A percentile compares a stretch with the other conserved stretches of the same genome.
phyloP scores from a whole-genome alignment of 1,284 basidiomycete species.

The Moesziomyces antarcticus region DNA sequence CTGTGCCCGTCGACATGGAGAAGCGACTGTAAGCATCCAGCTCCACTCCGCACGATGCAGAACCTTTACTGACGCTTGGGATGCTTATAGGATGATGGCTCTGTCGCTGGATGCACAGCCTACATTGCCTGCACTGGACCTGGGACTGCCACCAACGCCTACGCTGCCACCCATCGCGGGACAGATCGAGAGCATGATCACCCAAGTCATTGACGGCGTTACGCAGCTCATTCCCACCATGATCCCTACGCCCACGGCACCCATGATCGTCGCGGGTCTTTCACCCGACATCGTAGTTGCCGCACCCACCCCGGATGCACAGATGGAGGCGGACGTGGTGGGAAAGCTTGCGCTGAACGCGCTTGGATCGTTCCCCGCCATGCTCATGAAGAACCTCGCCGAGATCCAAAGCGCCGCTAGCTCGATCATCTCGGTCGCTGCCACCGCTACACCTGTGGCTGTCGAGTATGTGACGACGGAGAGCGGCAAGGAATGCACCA shows the following conservation, averaged over 20 bases:
- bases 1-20: constrained; percentile 32
- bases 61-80: too few species aligned
- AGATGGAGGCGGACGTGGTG: constrained; percentile 8
- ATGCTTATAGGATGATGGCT: constrained; percentile 26
- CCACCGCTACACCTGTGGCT: constrained; percentile 10
- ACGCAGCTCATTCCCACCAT: constrained; percentile 34
- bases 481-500: constrained; percentile 22
- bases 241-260: constrained; percentile 20
- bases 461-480: constrained; percentile 14
- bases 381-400: constrained; percentile 22
- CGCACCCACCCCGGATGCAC: constrained; percentile 4
- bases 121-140: constrained; percentile 16
- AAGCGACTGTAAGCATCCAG: constrained; percentile 37
- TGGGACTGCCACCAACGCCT: constrained; percentile 24
- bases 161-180: constrained; percentile 11
- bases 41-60: too few species aligned
- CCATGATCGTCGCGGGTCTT: constrained; percentile 5
- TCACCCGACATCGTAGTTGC: constrained; percentile 5
- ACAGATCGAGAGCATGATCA: constrained; percentile 28
- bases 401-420: constrained; percentile 17
- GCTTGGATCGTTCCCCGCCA: constrained; percentile 24
- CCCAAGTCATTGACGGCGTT: constrained; percentile 29
- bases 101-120: constrained; percentile 30
- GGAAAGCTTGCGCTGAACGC: constrained; percentile 14
- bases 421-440: constrained; percentile 14